A percentile compares a stretch with the other conserved stretches of the same genome.
Evolutionary conservation across 345 rosid species (phyloP).

Genomic region (Corchorus capsularis): DNA sequence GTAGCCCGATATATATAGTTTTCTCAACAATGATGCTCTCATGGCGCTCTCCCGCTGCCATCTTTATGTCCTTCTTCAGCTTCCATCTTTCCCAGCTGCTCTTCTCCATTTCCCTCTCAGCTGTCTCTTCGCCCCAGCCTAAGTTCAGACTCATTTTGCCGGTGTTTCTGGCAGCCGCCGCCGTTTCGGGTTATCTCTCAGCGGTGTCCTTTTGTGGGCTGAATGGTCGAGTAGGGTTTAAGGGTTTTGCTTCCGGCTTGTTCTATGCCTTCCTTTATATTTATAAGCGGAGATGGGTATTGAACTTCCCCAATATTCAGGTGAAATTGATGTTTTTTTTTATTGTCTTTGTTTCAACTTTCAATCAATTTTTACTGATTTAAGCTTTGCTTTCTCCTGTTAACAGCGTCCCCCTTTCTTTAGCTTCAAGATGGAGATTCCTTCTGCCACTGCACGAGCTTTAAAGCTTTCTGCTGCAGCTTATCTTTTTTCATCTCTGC

Average conservation of each 20-base stretch:
- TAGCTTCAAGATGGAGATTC: constrained; percentile 88
- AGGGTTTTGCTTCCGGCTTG: constrained; percentile 72
- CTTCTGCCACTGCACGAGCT: constrained; percentile 52
- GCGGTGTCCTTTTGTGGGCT: constrained; percentile 43
- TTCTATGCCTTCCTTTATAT: constrained; percentile 54
- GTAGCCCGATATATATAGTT: constrained; percentile 49
- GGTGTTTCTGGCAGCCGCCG: constrained; percentile 45
- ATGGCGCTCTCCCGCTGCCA: background rate
- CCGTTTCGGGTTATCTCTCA: constrained; percentile 48
- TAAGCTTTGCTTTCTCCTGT: constrained; percentile 21
- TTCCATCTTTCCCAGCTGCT: constrained; percentile 61
- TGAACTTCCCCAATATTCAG: constrained; percentile 92
- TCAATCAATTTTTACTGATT: background rate
- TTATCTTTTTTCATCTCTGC: constrained; percentile 45
- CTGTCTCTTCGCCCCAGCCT: constrained; percentile 46
- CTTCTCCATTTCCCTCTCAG: constrained; percentile 59
- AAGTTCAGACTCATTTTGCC: constrained; percentile 22
- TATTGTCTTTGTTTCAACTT: background rate
- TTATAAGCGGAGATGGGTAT: constrained; percentile 63
- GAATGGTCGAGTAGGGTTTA: constrained; percentile 49
- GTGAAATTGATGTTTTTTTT: constrained; percentile 30
- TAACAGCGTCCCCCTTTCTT: constrained; percentile 77
- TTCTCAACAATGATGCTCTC: constrained; percentile 42
- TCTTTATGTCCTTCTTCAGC: constrained; percentile 37
- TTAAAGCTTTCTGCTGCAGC: too few species aligned